Conservation (phyloP, 2,329 filamentous ascomycete genomes). For the Colletotrichum abscissum region DNA sequence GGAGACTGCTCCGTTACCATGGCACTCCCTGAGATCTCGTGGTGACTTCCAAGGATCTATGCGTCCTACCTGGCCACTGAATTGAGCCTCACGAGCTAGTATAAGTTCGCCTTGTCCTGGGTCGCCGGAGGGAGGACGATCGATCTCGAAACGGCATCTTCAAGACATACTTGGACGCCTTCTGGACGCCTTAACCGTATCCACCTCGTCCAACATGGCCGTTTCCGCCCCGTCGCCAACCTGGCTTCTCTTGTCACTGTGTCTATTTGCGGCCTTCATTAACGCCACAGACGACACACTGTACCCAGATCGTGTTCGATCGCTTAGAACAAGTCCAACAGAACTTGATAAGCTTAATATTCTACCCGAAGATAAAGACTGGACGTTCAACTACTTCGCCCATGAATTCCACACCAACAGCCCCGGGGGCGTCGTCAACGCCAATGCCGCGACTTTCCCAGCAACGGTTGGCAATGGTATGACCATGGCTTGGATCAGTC, state of each 20-base stretch:
- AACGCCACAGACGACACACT: conserved; percentile 25
- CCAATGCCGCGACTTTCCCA: conserved; percentile 63
- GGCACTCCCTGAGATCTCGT: not conserved
- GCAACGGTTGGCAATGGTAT: conserved; percentile 58
- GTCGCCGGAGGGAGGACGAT: conserved; percentile 6
- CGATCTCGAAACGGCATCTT: not conserved
- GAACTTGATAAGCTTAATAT: conserved; percentile 56
- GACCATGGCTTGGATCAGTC: conserved; percentile 56
- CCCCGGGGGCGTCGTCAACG: conserved; percentile 61
- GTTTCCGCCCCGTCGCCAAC: not conserved
- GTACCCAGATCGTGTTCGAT: conserved; percentile 41
- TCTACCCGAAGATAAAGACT: conserved; percentile 53
- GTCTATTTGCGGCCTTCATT: not conserved
- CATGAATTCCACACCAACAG: conserved; percentile 53
- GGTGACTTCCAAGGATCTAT: not conserved
- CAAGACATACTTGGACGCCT: conserved; percentile 1
- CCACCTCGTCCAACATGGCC: conserved; percentile 17
- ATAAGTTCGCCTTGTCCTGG: conserved; percentile 20
- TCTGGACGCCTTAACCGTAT: conserved; percentile 18
- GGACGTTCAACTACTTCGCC: conserved; percentile 61
- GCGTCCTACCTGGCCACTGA: not conserved
- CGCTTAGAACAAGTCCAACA: conserved; percentile 52
- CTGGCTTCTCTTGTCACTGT: not conserved
- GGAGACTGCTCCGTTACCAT: not conserved
- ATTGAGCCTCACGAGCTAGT: not conserved